phyloP scores from a whole-genome alignment of 2,329 filamentous ascomycete species.

The Nemania sp. region DNA sequence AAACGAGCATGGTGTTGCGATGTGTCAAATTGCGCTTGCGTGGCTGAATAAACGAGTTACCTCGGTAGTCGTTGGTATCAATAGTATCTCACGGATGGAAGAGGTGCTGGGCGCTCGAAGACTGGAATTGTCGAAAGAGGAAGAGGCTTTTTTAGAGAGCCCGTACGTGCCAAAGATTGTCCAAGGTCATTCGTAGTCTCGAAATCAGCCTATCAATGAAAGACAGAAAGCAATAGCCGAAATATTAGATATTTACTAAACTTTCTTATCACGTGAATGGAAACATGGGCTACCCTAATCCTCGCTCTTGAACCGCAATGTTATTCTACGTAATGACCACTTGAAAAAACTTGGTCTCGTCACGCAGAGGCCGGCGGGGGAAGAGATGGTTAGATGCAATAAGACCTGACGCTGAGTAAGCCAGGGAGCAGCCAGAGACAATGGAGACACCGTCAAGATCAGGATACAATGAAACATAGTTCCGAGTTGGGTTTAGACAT shows the following conservation, averaged over 20 bases:
- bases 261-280: slow-evolving; percentile 4
- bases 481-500: slow-evolving; percentile 2
- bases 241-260: slow-evolving; percentile 3
- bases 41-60: slow-evolving; percentile 54
- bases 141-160: slow-evolving; percentile 58
- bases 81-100: slow-evolving; percentile 55
- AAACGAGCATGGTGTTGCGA: slow-evolving; percentile 54
- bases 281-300: slow-evolving; percentile 1
- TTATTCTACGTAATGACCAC: slow-evolving; percentile 6
- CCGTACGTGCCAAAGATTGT: slow-evolving; percentile 52
- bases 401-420: slow-evolving; percentile 1
- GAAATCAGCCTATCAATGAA: background rate
- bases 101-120: slow-evolving; percentile 51
- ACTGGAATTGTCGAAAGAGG: slow-evolving; percentile 53
- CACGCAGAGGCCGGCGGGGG: slow-evolving; percentile 1
- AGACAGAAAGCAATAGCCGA: slow-evolving; percentile 4
- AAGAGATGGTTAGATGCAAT: slow-evolving; percentile 6
- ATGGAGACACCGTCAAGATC: slow-evolving; percentile 1
- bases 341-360: slow-evolving; percentile 5
- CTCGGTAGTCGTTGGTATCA: slow-evolving; percentile 47
- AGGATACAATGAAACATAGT: slow-evolving; percentile 5
- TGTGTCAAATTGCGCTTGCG: slow-evolving; percentile 62
- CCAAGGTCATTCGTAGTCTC: slow-evolving; percentile 28
- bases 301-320: slow-evolving; percentile 3
- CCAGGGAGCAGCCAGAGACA: slow-evolving; percentile 4